Evolutionary conservation across 495 filamentous ascomycete species (phyloP), one percentile per base, ranked within the genome.

Genomic region (Xylaria flabelliformis): DNA sequence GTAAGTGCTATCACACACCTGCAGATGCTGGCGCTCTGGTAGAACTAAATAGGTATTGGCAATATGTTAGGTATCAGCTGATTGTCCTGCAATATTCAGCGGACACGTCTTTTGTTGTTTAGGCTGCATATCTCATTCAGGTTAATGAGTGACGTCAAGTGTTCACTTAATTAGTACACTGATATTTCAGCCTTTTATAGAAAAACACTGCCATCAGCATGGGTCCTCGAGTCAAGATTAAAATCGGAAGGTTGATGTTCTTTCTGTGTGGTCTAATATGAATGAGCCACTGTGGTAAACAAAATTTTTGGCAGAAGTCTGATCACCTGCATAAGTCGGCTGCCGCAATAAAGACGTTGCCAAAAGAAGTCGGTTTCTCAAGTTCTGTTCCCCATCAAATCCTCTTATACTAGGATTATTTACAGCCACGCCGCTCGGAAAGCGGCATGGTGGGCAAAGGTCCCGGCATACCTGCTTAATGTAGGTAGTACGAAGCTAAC

Each of bases 301-400:
- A 63, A 3, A 8, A 2, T 17, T 13, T 66, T 58, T 62, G 42
- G 67, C 39, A 42, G 46, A 19, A 42, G 50, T 36, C 34, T 24
- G 46, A 70, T 63, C 29, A 42, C 68, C 56, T 53, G 58, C 58
- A 63, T 46, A 53, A 63, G 68, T 70, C 32, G 56, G 68, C 63
- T 63, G 42, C 68, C 58, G 68, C 59, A 64, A 53, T 21, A 24
- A 48, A 8, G 12, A 10, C 13, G 58, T 26, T 61, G 26, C 58
- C 58, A 44, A 55, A 55, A 50, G 58, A 19, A 48, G 44, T 19
- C 5, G 17, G 44, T 53, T 51, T 32, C n/a, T 26, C 5, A 34
- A 56, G 42, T 2, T 48, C 42, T 50, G 26, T 65, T 65, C 24
- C 6, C 24, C 24, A 50, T 32, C 63, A 50, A 29, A 65, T 65